These are phyloP conservation scores for Hypoxylon sp. DNA, from an alignment of 2,329 filamentous ascomycete genomes.

Conservation along the genomic window DNA sequence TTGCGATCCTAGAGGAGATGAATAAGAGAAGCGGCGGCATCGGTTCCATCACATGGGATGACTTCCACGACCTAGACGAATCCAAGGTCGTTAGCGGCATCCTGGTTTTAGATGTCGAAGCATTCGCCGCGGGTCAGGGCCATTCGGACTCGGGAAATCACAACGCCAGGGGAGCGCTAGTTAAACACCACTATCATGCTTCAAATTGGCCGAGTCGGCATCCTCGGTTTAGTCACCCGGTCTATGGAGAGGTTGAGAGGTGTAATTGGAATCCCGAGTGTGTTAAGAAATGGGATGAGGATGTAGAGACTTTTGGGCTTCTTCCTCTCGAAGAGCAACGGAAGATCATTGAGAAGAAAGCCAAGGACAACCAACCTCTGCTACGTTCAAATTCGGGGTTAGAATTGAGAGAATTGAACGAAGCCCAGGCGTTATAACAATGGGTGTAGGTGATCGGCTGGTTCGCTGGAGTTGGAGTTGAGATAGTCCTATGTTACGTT, in stretches of 20 bases:
- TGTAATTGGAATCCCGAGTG: constrained; percentile 79
- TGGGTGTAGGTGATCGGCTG: neutral
- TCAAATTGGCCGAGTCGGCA: constrained; percentile 79
- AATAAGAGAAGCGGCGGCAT: constrained; percentile 54
- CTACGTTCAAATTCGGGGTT: constrained; percentile 5
- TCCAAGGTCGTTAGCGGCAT: constrained; percentile 75
- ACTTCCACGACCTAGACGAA: constrained; percentile 76
- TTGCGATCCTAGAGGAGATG: constrained; percentile 66
- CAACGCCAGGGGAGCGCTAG: constrained; percentile 74
- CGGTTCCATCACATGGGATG: constrained; percentile 69
- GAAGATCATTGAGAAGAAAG: constrained; percentile 60
- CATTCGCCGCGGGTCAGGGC: constrained; percentile 75
- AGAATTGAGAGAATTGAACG: constrained; percentile 13
- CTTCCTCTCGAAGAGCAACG: constrained; percentile 71
- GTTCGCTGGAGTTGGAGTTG: neutral
- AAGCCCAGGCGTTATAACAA: neutral
- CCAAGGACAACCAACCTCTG: constrained; percentile 46
- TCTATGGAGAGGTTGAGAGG: constrained; percentile 77
- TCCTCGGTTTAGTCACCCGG: constrained; percentile 76
- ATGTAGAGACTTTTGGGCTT: constrained; percentile 72
- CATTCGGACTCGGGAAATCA: constrained; percentile 81
- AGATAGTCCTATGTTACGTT: neutral
- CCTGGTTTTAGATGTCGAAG: constrained; percentile 78
- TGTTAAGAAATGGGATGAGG: constrained; percentile 75
- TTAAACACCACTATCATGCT: constrained; percentile 82